A percentile compares a stretch with the other conserved stretches of the same genome.
Evolutionary conservation across 106 monocot genomes (phyloP).

Genomic region (Dioscorea alata): DNA sequence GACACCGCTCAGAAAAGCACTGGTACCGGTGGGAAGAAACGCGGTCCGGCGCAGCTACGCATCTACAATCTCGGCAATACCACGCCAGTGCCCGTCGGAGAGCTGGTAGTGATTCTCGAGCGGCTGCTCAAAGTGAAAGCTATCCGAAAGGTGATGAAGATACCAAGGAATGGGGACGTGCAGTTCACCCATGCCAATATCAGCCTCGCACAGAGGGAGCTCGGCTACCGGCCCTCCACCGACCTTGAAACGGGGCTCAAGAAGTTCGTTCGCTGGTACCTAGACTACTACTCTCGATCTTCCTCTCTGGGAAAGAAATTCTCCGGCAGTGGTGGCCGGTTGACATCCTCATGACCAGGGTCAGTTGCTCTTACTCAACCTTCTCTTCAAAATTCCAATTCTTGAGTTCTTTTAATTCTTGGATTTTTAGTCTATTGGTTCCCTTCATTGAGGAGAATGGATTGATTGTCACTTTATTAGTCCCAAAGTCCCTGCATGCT

Average conservation of each 20-base stretch:
- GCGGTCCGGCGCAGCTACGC: constrained; percentile 3
- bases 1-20: constrained; percentile 2
- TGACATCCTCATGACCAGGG: no score
- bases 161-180: constrained; percentile 2
- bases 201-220: constrained; percentile 1
- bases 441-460: no score
- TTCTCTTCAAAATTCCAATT: no score
- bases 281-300: not conserved
- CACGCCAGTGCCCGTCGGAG: constrained; percentile 2
- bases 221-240: constrained; percentile 1
- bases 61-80: constrained; percentile 8
- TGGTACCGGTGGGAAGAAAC: constrained; percentile 7
- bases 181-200: constrained; percentile 1
- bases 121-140: constrained; percentile 9
- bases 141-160: constrained; percentile 1
- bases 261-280: constrained; percentile 1
- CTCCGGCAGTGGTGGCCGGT: no score
- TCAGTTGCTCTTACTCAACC: no score
- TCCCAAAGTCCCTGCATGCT: no score
- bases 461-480: no score
- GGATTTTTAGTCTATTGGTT: no score
- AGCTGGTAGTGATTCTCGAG: constrained; percentile 8
- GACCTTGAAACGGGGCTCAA: constrained; percentile 1
- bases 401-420: no score
- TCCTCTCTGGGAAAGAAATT: no score